A percentile compares a stretch with the other conserved stretches of the same genome.
Evolutionary conservation across 2,329 filamentous ascomycete species (phyloP).

Genomic region (Diaporthe citri): DNA sequence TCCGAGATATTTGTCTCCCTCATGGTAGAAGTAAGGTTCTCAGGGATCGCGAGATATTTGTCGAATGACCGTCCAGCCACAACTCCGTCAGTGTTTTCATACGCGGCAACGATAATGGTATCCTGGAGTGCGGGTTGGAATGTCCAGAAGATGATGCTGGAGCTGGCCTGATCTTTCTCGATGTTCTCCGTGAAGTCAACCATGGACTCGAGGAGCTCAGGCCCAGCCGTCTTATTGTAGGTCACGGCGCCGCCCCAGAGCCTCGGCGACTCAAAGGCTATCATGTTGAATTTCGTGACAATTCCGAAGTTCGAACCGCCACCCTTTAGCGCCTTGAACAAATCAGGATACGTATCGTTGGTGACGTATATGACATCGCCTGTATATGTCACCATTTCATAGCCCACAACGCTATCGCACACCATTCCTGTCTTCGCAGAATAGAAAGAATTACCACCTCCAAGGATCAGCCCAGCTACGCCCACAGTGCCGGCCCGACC

Average conservation of each 20-base stretch:
- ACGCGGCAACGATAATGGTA: not conserved
- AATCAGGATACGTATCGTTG: not conserved
- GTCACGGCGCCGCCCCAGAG: slow-evolving; percentile 6
- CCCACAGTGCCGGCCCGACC: slow-evolving; percentile 24
- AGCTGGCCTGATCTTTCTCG: slow-evolving; percentile 8
- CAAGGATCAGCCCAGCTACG: slow-evolving; percentile 8
- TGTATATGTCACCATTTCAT: not conserved
- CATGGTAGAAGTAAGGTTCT: not conserved
- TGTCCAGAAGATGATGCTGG: slow-evolving; percentile 8
- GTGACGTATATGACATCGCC: slow-evolving; percentile 3
- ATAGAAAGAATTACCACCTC: slow-evolving; percentile 23
- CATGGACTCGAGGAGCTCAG: not conserved
- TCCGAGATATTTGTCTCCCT: slow-evolving; percentile 9
- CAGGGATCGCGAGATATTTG: not conserved
- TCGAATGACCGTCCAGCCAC: slow-evolving; percentile 2
- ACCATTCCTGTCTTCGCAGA: slow-evolving; percentile 8
- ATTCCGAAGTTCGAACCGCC: slow-evolving; percentile 24
- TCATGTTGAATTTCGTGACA: slow-evolving; percentile 14
- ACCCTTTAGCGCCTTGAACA: slow-evolving; percentile 21
- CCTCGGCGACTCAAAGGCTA: not conserved
- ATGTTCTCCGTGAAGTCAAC: not conserved
- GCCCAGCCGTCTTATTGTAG: not conserved
- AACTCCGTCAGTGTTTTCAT: slow-evolving; percentile 7
- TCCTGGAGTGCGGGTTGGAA: not conserved
- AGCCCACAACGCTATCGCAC: not conserved